Percentiles rank a stretch among this genome's conserved stretches.
Evolutionary conservation across 169 alveolate species (phyloP).

Genomic region (Amoebophrya sp.): DNA sequence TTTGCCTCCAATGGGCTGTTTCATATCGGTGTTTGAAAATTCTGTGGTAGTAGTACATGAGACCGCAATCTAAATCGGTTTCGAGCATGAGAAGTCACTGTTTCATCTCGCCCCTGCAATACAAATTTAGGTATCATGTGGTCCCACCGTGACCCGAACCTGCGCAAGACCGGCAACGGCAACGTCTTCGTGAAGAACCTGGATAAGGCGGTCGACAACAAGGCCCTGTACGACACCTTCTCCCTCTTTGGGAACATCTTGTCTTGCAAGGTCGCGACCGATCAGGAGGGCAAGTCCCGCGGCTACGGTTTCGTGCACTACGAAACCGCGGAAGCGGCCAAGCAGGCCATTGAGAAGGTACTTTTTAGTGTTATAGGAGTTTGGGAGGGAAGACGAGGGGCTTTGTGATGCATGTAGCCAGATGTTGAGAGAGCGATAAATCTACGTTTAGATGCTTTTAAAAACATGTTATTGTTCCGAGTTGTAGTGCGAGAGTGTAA

Average conservation of each 20-base stretch:
- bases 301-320: constrained; percentile 96
- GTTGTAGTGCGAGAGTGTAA: no score
- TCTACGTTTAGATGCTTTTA: no score
- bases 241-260: constrained; percentile 85
- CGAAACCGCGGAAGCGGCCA: constrained; percentile 83
- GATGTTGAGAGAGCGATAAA: no score
- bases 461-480: no score
- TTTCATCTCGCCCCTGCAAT: no score
- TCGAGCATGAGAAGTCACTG: no score
- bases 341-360: constrained; percentile 80
- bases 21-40: no score
- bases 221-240: constrained; percentile 86
- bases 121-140: background rate
- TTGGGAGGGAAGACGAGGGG: no score
- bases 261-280: constrained; percentile 88
- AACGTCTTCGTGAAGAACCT: constrained; percentile 89
- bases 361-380: no score
- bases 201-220: constrained; percentile 82
- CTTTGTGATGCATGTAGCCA: no score
- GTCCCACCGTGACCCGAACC: constrained; percentile 67
- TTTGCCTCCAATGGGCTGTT: no score
- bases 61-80: background rate
- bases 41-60: no score
- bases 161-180: constrained; percentile 85
- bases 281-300: constrained; percentile 60